Evolutionary conservation across 2,329 filamentous ascomycete genomes (phyloP).

Genomic region (Volutella citrinella): DNA sequence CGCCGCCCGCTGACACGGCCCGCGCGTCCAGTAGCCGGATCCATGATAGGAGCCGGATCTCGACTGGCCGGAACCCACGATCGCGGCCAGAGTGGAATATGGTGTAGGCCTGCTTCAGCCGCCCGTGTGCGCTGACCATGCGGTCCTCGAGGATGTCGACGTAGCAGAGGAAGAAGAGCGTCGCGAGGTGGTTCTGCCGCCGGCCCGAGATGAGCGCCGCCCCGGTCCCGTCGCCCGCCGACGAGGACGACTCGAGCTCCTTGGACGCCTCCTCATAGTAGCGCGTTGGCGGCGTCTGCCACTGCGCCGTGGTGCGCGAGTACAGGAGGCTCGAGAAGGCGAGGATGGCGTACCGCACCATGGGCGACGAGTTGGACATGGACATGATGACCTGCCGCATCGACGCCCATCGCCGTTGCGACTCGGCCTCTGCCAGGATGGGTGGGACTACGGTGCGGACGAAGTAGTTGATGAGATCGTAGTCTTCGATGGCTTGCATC

Average conservation of each 20-base stretch:
- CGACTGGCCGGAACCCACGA: conserved; percentile 33
- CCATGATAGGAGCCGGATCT: conserved; percentile 51
- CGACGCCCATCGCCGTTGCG: conserved; percentile 48
- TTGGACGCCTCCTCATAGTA: conserved; percentile 36
- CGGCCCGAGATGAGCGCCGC: conserved; percentile 27
- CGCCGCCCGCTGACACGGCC: conserved; percentile 54
- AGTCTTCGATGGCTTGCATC: too few species aligned
- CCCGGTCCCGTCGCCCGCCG: conserved; percentile 20
- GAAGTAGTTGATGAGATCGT: conserved; percentile 46
- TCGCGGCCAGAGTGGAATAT: conserved; percentile 42
- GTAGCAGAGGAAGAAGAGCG: conserved; percentile 53
- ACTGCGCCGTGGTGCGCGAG: conserved; percentile 31
- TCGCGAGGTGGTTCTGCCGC: conserved; percentile 46
- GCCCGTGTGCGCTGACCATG: conserved; percentile 44
- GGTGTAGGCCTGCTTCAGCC: conserved; percentile 47
- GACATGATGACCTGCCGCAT: conserved; percentile 46
- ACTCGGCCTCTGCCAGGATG: conserved; percentile 52
- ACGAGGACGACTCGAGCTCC: conserved; percentile 30
- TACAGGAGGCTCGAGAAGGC: conserved; percentile 48
- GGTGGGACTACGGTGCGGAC: conserved; percentile 47
- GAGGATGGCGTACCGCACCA: conserved; percentile 47
- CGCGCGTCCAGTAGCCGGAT: conserved; percentile 53
- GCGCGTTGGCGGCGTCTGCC: conserved; percentile 30
- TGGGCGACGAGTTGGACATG: conserved; percentile 44
- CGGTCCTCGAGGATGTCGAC: conserved; percentile 45